Conservation (phyloP, 768 basidiomycete species). For the Dentipellis sp. region DNA sequence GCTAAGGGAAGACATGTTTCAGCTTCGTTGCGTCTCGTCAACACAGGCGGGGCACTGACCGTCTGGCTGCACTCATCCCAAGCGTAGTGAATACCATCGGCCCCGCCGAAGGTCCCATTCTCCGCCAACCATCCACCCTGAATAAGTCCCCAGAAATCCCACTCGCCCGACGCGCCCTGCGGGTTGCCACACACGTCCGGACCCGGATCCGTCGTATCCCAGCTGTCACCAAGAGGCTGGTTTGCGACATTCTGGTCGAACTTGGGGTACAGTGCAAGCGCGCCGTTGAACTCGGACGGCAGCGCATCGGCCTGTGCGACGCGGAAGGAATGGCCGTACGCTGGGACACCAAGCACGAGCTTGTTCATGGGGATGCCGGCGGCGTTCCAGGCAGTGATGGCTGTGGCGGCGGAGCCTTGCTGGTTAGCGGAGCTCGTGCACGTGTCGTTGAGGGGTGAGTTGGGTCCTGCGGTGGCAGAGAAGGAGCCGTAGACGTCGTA, state of each 20-base stretch:
- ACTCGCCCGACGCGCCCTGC: conserved; percentile 44
- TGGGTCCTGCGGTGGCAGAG: conserved; percentile 49
- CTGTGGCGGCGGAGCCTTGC: conserved; percentile 67
- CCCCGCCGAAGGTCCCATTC: conserved; percentile 33
- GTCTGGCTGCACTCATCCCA: conserved; percentile 69
- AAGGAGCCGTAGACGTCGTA: conserved; percentile 54
- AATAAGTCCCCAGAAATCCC: conserved; percentile 56
- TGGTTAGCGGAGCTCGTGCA: conserved; percentile 54
- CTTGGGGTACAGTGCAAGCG: conserved; percentile 38
- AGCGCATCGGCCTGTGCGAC: conserved; percentile 31
- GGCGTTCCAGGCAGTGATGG: conserved; percentile 61
- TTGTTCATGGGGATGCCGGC: conserved; percentile 70
- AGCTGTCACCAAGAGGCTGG: conserved; percentile 42
- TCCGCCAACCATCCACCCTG: conserved; percentile 42
- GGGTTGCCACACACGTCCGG: conserved; percentile 51
- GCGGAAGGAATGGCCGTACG: conserved; percentile 71
- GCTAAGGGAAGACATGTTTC: conserved; percentile 28
- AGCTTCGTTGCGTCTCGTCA: background rate
- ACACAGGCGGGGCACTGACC: conserved; percentile 30
- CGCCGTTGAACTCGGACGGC: conserved; percentile 16
- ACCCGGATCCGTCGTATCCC: conserved; percentile 38
- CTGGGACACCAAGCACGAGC: conserved; percentile 77
- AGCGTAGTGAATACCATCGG: conserved; percentile 37
- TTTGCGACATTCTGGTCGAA: conserved; percentile 28
- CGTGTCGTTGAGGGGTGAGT: conserved; percentile 73